These are phyloP conservation scores for Teratosphaeria gauchensis DNA, from an alignment of 2,329 filamentous ascomycete genomes.

Conservation along the genomic window DNA sequence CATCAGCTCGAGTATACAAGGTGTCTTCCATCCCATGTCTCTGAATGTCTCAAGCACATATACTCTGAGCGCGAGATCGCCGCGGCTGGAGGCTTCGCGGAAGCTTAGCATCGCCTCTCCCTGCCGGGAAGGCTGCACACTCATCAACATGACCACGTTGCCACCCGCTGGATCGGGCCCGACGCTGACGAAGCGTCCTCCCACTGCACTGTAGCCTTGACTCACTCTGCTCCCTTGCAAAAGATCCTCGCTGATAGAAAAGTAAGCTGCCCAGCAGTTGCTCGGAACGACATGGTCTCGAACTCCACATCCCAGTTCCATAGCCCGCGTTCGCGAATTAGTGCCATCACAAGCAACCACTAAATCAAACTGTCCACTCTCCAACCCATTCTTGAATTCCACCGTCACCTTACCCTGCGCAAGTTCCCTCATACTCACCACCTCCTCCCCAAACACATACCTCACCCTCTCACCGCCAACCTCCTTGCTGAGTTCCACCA, in stretches of 20 bases:
- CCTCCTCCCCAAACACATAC: neutral
- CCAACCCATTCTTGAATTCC: conserved; percentile 10
- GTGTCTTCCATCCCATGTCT: conserved; percentile 14
- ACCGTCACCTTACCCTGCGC: neutral
- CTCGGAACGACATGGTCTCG: too few species aligned
- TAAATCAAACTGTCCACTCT: conserved; percentile 35
- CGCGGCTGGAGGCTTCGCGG: conserved; percentile 31
- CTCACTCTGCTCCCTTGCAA: too few species aligned
- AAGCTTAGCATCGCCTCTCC: conserved; percentile 27
- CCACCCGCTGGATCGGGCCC: conserved; percentile 25
- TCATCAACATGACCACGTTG: conserved; percentile 29
- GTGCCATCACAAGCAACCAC: conserved; percentile 42
- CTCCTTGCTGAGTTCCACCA: neutral
- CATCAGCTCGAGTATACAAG: conserved; percentile 12
- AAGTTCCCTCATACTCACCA: neutral
- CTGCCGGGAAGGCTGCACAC: conserved; percentile 20
- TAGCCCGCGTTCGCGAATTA: conserved; percentile 31
- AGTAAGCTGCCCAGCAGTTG: too few species aligned
- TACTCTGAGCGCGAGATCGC: conserved; percentile 27
- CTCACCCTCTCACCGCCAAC: neutral
- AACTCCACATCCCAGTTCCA: too few species aligned
- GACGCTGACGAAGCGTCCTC: conserved; percentile 3
- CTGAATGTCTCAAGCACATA: conserved; percentile 16
- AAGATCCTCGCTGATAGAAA: too few species aligned
- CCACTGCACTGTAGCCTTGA: too few species aligned